A percentile compares a stretch with the other conserved stretches of the same genome.
phyloP scores from a whole-genome alignment of 2,329 filamentous ascomycete species.

The Colletotrichum eleusines region DNA sequence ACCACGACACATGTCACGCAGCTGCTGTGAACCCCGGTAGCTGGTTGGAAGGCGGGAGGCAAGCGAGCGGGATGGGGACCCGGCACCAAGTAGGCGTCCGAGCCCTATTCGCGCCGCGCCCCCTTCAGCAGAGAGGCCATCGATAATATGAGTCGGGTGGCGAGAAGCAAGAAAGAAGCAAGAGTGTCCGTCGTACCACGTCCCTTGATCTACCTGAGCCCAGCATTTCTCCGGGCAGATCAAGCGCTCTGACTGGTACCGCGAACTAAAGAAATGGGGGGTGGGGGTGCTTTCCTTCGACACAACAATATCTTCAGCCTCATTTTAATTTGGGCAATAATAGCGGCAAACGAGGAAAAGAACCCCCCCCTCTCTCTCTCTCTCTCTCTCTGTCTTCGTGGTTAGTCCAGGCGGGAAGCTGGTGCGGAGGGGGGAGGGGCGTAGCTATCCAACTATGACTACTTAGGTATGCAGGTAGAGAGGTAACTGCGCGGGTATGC shows the following conservation, averaged over 20 bases:
- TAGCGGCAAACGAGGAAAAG: neutral
- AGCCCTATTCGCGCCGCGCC: neutral
- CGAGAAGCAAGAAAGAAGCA: neutral
- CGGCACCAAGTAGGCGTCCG: neutral
- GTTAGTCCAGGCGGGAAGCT: no score
- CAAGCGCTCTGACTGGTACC: neutral
- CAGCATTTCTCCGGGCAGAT: neutral
- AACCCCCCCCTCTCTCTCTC: no score
- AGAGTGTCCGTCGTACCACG: neutral
- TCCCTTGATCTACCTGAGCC: neutral
- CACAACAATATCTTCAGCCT: neutral
- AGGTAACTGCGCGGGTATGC: neutral
- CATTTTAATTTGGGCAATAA: neutral
- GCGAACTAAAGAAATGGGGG: neutral
- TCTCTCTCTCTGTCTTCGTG: no score
- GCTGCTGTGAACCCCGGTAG: neutral
- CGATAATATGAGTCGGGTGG: no score
- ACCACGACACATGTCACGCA: neutral
- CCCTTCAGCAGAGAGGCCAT: neutral
- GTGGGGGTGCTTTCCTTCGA: neutral
- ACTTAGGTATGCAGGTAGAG: neutral
- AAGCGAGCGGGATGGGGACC: neutral
- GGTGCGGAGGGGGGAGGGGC: neutral
- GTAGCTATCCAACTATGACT: neutral
- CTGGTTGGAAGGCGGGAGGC: neutral